Conservation (phyloP, 495 filamentous ascomycete genomes). For the Hypoxylon fragiforme region DNA sequence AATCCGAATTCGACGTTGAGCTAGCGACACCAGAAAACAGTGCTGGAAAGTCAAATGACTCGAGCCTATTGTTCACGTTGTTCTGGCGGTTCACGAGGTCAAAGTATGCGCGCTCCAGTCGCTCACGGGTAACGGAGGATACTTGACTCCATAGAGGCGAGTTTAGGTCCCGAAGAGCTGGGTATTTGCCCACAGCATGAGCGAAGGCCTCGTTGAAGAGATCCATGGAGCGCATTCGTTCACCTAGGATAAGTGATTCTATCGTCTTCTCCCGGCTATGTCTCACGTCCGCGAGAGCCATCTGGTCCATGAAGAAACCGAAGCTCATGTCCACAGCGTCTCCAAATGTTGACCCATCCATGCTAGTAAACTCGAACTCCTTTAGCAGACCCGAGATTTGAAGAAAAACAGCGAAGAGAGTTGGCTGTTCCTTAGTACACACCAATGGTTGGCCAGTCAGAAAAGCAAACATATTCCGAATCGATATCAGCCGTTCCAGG, state of each 20-base stretch:
- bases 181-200: constrained; percentile 89
- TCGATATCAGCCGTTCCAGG: constrained; percentile 68
- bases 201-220: constrained; percentile 91
- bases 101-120: constrained; percentile 78
- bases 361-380: constrained; percentile 75
- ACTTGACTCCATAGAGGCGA: constrained; percentile 71
- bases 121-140: constrained; percentile 69
- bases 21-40: constrained; percentile 87
- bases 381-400: constrained; percentile 69
- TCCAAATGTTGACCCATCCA: constrained; percentile 81
- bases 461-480: constrained; percentile 91
- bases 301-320: constrained; percentile 72
- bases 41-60: constrained; percentile 85
- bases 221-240: constrained; percentile 76
- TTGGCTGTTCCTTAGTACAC: constrained; percentile 67
- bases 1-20: constrained; percentile 71
- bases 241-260: constrained; percentile 84
- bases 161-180: constrained; percentile 67
- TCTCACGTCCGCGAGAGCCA: constrained; percentile 77
- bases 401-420: constrained; percentile 74
- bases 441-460: constrained; percentile 79
- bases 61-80: constrained; percentile 67
- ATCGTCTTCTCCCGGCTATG: constrained; percentile 86
- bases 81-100: constrained; percentile 72
- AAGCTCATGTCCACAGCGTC: constrained; percentile 76